These are phyloP conservation scores for Rubroboletus pulcherrimus DNA, from an alignment of 768 basidiomycete species.

Conservation along the genomic window DNA sequence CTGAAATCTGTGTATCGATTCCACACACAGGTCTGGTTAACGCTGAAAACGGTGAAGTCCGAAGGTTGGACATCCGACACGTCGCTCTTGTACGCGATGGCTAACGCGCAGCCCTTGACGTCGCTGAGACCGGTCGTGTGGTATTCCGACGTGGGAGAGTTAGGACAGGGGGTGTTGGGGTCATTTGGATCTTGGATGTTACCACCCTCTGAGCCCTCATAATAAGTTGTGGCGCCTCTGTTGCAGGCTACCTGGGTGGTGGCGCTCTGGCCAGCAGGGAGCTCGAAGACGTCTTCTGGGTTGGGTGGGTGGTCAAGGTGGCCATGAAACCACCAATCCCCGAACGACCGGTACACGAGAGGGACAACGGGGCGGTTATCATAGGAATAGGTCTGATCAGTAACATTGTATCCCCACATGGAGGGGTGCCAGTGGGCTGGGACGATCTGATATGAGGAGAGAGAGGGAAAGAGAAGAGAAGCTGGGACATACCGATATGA, in stretches of 20 bases:
- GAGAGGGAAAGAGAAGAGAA: no score
- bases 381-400: slow-evolving; percentile 46
- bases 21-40: slow-evolving; percentile 77
- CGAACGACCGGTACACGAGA: slow-evolving; percentile 36
- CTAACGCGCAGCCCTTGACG: slow-evolving; percentile 62
- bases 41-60: slow-evolving; percentile 70
- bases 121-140: slow-evolving; percentile 56
- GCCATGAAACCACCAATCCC: slow-evolving; percentile 59
- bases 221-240: slow-evolving; percentile 59
- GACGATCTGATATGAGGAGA: neutral
- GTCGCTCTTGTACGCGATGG: slow-evolving; percentile 73
- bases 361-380: slow-evolving; percentile 61
- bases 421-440: slow-evolving; percentile 52
- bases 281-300: slow-evolving; percentile 50
- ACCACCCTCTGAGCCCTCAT: slow-evolving; percentile 48
- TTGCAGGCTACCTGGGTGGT: slow-evolving; percentile 55
- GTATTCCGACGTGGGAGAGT: slow-evolving; percentile 39
- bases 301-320: slow-evolving; percentile 59
- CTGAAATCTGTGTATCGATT: slow-evolving; percentile 63
- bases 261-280: slow-evolving; percentile 54
- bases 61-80: slow-evolving; percentile 53
- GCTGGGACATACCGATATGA: slow-evolving; percentile 18
- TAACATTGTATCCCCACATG: slow-evolving; percentile 73
- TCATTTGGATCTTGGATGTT: slow-evolving; percentile 46
- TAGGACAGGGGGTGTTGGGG: slow-evolving; percentile 52